Base-by-base conservation (phyloP, 805 yeast genomes). In the Candida succiphila region DNA sequence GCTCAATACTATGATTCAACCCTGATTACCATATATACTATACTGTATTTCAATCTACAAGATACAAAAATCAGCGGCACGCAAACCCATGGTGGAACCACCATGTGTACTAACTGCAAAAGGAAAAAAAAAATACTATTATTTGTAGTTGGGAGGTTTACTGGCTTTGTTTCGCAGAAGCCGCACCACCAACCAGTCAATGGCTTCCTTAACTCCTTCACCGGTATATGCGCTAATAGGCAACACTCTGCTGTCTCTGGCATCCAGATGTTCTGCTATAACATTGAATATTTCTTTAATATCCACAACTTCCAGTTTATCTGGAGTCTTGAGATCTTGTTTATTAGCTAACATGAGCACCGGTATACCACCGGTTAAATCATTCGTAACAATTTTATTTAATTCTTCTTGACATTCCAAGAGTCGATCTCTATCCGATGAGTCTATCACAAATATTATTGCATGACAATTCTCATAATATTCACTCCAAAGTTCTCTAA, bases 261-360 rank as follows among this genome's bases (percentile, higher is more conserved):
- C 98, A 48, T 83, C 81, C 48, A 89, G 60, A 48, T 78, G 75
- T 65, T 83, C 78, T 33, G 96, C 83, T 48, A 83, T 72, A 51
- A 79, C 67, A 63, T 92, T 75, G 67, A 89, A 71, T 43, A 89
- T 61, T 69, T 92, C 72, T 64, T 89, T 78, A 51, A 92, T 69
- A 56, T 82, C 81, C 43, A 76, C 83, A 15, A 82, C 78, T 51
- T 81, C 89, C 56, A 82, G 57, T 37, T 77, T 70, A 31, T 73
- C 77, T 20, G 39, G 46, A 14, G 49, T 45, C 10, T 72, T 75
- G 24, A 76, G 54, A 51, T 92, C 97, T 60, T 88, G 96, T 54
- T 92, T 92, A 55, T 92, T 89, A 7, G 96, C 97, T 49, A 89
- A 65, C 96, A 89, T 89, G 37, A 89, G 64, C 8, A 89, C 75